Conservation (phyloP, 2,329 filamentous ascomycete genomes). For the Fusarium sp. region DNA sequence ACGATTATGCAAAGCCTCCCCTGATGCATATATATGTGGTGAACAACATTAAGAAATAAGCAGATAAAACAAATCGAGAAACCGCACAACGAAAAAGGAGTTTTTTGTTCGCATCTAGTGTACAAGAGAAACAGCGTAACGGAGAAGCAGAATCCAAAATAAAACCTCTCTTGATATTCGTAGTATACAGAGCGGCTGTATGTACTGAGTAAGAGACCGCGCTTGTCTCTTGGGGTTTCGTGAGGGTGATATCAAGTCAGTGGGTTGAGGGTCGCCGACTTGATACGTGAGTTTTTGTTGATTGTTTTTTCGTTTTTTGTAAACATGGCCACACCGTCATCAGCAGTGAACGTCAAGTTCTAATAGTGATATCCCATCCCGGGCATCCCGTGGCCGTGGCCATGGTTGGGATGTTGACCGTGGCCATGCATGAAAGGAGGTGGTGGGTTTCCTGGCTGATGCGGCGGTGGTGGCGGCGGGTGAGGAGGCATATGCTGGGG, state of each 20-base stretch:
- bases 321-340: background rate
- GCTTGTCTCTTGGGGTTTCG: conserved; percentile 8
- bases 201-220: conserved; percentile 32
- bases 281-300: conserved; percentile 17
- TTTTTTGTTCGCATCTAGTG: conserved; percentile 32
- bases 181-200: conserved; percentile 43
- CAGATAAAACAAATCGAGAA: conserved; percentile 4
- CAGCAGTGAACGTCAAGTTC: background rate
- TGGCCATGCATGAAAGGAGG: conserved; percentile 41
- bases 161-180: conserved; percentile 35
- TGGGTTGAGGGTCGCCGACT: background rate
- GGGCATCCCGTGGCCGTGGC: conserved; percentile 39
- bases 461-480: conserved; percentile 37
- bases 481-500: conserved; percentile 35
- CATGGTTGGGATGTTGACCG: conserved; percentile 21
- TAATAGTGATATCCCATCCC: conserved; percentile 46
- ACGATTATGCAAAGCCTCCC: conserved; percentile 36
- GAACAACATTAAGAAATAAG: conserved; percentile 9
- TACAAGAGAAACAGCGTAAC: conserved; percentile 34
- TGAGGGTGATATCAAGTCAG: conserved; percentile 30
- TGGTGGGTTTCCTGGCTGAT: conserved; percentile 35
- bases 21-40: conserved; percentile 25
- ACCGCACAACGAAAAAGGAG: conserved; percentile 3
- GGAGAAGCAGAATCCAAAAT: conserved; percentile 41
- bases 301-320: background rate